Evolutionary conservation across 345 rosid genomes (phyloP), one percentile per base, ranked within the genome.

Genomic region (Pistacia atlantica): DNA sequence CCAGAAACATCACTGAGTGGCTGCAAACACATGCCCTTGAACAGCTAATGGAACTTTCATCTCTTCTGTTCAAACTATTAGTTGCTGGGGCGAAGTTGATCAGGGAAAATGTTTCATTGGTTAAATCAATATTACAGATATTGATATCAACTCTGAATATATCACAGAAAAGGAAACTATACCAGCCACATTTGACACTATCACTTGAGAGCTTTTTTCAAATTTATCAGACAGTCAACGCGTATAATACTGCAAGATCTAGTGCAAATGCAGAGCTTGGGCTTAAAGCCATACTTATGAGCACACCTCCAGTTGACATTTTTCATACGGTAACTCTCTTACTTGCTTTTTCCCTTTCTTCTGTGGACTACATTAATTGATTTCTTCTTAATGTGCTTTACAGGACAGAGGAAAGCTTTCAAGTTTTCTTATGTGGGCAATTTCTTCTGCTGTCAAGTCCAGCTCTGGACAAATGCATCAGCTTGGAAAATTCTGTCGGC

Each of bases 151-250:
- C 93, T 14, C 69, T 88, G 77, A 87, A 86, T 85, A 85, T 92
- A 71, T 93, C 98, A 33, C 98, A 90, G 73, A 84, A 89, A 78
- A 84, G 97, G 83, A 83, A 88, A 73, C 80, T 86, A 58, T 87
- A 80, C 82, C 93, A 90, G 85, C 93, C 99, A 35, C 93, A 90
- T 87, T 85, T 89, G 63, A 90, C 96, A 54, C 65, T 92, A 63
- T 82, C 97, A 65, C 74, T 84, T 11, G 98, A 86, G 70, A 93
- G 90, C 55, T 78, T 93, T 35, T 77, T 88, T 80, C 85, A 83
- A 72, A 82, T 96, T 73, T 90, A 80, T 84, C 90, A 84, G 81
- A 84, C 86, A 25, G 81, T 81, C 77, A 67, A 80, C 80, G 74
- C 67, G 69, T 66, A 56, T 22, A 75, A 70, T 76, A 64, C 77